Base-by-base conservation (phyloP, 768 basidiomycete genomes). In the Suillus clintonianus region DNA sequence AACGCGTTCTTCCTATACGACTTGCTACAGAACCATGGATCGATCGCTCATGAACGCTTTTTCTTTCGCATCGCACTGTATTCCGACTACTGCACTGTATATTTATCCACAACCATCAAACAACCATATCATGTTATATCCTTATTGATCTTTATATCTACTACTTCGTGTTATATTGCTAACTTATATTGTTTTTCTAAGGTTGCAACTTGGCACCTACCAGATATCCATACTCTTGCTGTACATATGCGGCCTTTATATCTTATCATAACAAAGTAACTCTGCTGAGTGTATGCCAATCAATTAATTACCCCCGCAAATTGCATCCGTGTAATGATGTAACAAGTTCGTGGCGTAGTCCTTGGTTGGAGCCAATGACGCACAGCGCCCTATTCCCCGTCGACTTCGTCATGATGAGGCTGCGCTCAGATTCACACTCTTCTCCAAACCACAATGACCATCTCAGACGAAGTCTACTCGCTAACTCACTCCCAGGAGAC, bases 21-120 rank as follows among this genome's bases (percentile, higher is more conserved):
- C 70, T 90, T 43, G 88, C 89, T 43, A 88, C 88, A 3, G 87
- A 91, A 60, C 76, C 86, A 2, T 88, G 80, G 77, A 39, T 76
- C 14, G 73, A 76, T 61, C 65, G 66, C 51, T 65, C 68, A 36
- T 77, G 57, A 77, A 43, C 8, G 17, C 39, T 34, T 8, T 34
- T 17, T 22, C 2, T 9, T 27, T 27, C 51, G 8, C 11, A 19
- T 51, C 14, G 3, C 32, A 34, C 27, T 59, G 5, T 60, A 17
- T 60, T 22, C 15, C 27, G 13, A 27, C 30, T 15, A 32, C 50
- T 34, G 51, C 51, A 53, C 51, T 53, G 51, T 58, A 58, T 14
- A 22, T 30, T 15, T 37, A 58, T 34, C 13, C n/a, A 54, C 32
- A 34, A 22, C 30, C 27, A 57, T 15, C 22, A 7, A 13, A 54